phyloP scores from a whole-genome alignment of 2,329 filamentous ascomycete genomes.

The Cladophialophora chaetospira region DNA sequence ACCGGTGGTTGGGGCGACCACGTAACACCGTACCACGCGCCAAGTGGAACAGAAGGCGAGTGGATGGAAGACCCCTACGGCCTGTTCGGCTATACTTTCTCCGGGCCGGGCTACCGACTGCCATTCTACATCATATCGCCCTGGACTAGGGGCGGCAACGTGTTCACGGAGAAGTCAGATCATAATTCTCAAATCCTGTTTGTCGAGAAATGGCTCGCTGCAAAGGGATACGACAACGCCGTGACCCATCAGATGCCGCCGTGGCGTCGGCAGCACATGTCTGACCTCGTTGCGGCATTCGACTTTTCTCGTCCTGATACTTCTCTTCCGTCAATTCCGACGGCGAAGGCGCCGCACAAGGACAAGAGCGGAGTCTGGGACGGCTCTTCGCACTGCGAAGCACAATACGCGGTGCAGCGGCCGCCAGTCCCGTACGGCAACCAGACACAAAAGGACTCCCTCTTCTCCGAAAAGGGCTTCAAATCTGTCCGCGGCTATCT shows the following conservation, averaged over 20 bases:
- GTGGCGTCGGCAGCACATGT: conserved; percentile 53
- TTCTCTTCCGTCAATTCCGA: conserved; percentile 51
- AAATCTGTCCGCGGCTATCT: conserved; percentile 55
- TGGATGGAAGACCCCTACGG: conserved; percentile 54
- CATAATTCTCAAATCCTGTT: conserved; percentile 60
- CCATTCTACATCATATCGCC: conserved; percentile 60
- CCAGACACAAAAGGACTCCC: conserved; percentile 42
- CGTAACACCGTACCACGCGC: conserved; percentile 55
- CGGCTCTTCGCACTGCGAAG: conserved; percentile 49
- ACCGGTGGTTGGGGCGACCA: conserved; percentile 59
- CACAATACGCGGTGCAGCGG: conserved; percentile 40
- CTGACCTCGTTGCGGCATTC: conserved; percentile 51
- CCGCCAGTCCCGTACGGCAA: conserved; percentile 54
- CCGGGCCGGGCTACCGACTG: conserved; percentile 53
- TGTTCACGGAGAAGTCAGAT: conserved; percentile 58
- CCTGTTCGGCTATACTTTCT: conserved; percentile 46
- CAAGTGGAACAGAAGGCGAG: conserved; percentile 53
- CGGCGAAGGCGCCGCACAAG: conserved; percentile 47
- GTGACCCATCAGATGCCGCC: conserved; percentile 47
- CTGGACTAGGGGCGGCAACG: conserved; percentile 56
- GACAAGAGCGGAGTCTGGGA: conserved; percentile 49
- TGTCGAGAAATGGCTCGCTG: conserved; percentile 53
- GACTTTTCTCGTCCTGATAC: conserved; percentile 53
- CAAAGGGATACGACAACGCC: conserved; percentile 46
- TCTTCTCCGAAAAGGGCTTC: conserved; percentile 56